Conservation (phyloP, 2,329 filamentous ascomycete genomes). For the Arthroderma sp. region DNA sequence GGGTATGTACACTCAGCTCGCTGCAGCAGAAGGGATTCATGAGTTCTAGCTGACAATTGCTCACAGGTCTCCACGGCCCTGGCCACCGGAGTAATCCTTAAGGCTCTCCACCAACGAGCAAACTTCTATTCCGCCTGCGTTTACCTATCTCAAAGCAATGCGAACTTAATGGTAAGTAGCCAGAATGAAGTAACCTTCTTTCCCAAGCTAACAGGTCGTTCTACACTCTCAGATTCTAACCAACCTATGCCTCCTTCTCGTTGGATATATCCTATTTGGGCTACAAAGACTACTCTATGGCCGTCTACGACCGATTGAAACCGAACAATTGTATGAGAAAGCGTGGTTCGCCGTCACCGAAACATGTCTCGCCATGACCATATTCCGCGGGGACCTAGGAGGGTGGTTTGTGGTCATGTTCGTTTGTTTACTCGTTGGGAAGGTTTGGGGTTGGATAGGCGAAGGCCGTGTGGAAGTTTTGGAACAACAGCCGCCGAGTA, state of each 20-base stretch:
- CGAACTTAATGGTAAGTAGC: slow-evolving; percentile 69
- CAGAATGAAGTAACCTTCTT: neutral
- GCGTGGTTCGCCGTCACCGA: slow-evolving; percentile 97
- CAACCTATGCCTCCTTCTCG: slow-evolving; percentile 74
- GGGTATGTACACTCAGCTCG: slow-evolving; percentile 25
- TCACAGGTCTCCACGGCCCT: slow-evolving; percentile 64
- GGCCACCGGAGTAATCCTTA: slow-evolving; percentile 69
- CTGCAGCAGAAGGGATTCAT: neutral
- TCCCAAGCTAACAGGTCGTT: slow-evolving; percentile 3
- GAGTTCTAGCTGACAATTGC: neutral
- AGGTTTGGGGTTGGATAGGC: slow-evolving; percentile 97
- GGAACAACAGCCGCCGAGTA: slow-evolving; percentile 86
- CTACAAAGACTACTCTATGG: slow-evolving; percentile 87
- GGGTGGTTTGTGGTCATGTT: slow-evolving; percentile 97
- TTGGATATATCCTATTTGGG: slow-evolving; percentile 68
- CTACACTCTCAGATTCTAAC: slow-evolving; percentile 56
- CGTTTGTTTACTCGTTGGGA: slow-evolving; percentile 76
- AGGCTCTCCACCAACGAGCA: slow-evolving; percentile 83
- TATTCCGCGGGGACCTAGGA: slow-evolving; percentile 88
- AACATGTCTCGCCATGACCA: slow-evolving; percentile 94
- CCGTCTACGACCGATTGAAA: slow-evolving; percentile 78
- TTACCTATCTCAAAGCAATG: slow-evolving; percentile 90
- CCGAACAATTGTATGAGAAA: slow-evolving; percentile 93
- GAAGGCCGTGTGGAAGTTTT: slow-evolving; percentile 87
- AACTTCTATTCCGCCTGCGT: slow-evolving; percentile 99